Evolutionary conservation across 805 yeast species (phyloP), one percentile per base, ranked within the genome.

Genomic region (Ogataea philodendri): DNA sequence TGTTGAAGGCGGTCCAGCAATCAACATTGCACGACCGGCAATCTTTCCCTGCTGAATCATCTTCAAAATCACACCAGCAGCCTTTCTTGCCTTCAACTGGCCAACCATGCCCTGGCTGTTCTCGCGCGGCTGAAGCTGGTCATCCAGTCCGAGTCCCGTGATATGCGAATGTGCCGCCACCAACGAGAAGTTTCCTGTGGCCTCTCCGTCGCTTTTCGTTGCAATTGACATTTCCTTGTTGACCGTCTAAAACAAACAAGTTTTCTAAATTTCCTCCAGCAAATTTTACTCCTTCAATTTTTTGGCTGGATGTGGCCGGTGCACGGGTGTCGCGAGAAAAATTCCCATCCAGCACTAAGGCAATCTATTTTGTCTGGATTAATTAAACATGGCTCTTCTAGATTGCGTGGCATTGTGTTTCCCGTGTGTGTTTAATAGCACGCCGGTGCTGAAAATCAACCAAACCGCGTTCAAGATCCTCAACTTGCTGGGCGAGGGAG

Each of bases 1-100:
- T 5, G 97, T 90, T 0, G 97, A 96, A 7, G 98, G 97, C 5
- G 95, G 95, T 34, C 98, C 98, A 1, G 98, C 97, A 36, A 93
- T 71, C 42, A 93, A 65, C 33, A 93, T 79, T n/a, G 96, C 97
- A 55, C 90, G 84, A 18, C 98, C 98, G 33, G 95, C 83, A 81
- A 93, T 84, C 62, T 81, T 86, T 53, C 86, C 87, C 20, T 85
- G 81, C 63, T 88, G 89, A 66, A 93, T 87, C 64, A 93, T 70
- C 63, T 93, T 97, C 24, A 90, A 95, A 45, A 93, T 76, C 36
- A 93, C 82, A 46, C 98, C 98, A 56, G 96, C 88, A 0, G 97
- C 97, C 64, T 81, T 89, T 61, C 93, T 70, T 13, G 93, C 93
- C 37, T 68, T 71, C 20, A 66, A 61, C 59, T 83, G 93, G 36